Base-by-base conservation (phyloP, 345 rosid genomes). In the Conringia planisiliqua region DNA sequence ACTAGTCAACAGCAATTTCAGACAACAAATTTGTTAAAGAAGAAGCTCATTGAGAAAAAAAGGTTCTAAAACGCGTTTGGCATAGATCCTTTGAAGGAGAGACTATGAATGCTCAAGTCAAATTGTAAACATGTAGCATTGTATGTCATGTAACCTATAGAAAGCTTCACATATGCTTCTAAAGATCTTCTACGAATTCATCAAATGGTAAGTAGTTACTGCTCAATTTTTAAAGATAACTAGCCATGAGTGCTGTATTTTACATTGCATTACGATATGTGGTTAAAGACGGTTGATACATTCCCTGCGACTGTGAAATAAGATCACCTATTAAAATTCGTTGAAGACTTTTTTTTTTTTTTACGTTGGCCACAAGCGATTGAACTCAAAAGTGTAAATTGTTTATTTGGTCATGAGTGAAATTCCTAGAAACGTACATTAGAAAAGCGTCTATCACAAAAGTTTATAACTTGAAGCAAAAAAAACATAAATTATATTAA, bases 371-470 rank as follows among this genome's bases (percentile, higher is more conserved):
- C 4, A 20, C 6, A 26, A 10, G 35, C 26, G 12, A n/a, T 66
- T 58, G 20, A 56, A 75, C n/a, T 60, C 48, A 39, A 60, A 68
- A 51, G 12, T 60, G 39, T 30, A 68, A 64, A 59, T n/a, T 50
- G 74, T 68, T 75, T 68, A 75, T 57, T 65, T 38, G 74, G 74
- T 61, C 55, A 75, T 60, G 35, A 24, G 72, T 46, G 72, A 36
- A 74, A 54, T 36, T 54, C 74, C 79, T 76, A 76, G 48, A 62
- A 76, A 68, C 69, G 61, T 75, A 51, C 68, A 50, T 67, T 48
- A 67, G 62, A 75, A 61, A 73, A 40, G 35, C 32, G 74, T 69
- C 79, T 69, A 76, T 62, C 14, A 69, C 65, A 43, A 69, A 42
- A 11, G 44, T 12, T 62, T 50, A n/a, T 10, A 70, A 54, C 51